These are phyloP conservation scores for Sergeia podlipaevii DNA, from an alignment of 208 protist genomes.

Conservation along the genomic window DNA sequence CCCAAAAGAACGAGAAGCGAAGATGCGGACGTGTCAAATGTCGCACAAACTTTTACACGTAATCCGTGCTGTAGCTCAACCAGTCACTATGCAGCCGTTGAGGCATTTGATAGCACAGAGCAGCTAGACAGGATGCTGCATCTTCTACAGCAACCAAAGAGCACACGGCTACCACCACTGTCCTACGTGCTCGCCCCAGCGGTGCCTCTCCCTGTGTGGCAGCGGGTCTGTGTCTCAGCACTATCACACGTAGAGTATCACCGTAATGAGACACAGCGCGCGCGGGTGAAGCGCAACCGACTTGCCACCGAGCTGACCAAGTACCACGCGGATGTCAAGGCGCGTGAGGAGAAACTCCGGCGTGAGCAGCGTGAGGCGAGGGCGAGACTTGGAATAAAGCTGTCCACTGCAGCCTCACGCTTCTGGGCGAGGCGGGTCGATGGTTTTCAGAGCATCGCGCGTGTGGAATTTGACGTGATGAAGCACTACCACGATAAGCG, in stretches of 20 bases:
- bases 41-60: not conserved
- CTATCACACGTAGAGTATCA: conserved; percentile 17
- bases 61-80: conserved; percentile 17
- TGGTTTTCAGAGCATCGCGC: conserved; percentile 53
- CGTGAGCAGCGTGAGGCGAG: conserved; percentile 57
- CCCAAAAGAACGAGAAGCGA: no score
- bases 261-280: conserved; percentile 16
- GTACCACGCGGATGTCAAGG: conserved; percentile 46
- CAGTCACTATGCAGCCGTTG: no score
- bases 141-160: conserved; percentile 5
- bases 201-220: conserved; percentile 53
- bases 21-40: not conserved
- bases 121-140: no score
- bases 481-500: conserved; percentile 58
- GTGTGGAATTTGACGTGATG: conserved; percentile 67
- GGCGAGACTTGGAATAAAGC: conserved; percentile 32
- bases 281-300: conserved; percentile 9
- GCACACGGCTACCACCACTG: conserved; percentile 15
- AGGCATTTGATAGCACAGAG: no score
- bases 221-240: conserved; percentile 50
- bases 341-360: conserved; percentile 34
- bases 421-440: conserved; percentile 59
- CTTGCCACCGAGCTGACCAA: conserved; percentile 38
- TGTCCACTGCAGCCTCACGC: conserved; percentile 25
- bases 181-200: conserved; percentile 41